phyloP scores from a whole-genome alignment of 2,329 filamentous ascomycete species.

The Pezicula radicicola region DNA sequence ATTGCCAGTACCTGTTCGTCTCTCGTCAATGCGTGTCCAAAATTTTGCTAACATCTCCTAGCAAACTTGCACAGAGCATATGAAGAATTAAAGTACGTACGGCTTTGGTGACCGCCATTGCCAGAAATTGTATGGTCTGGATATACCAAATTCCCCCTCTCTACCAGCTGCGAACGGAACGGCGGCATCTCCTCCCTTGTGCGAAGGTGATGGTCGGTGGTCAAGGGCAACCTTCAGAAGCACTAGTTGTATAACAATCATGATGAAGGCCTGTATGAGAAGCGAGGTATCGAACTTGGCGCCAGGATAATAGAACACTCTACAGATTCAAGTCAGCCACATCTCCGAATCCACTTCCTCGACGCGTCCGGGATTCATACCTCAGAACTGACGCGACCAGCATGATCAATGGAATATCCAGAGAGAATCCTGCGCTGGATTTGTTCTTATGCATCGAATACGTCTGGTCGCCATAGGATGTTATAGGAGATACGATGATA shows the following conservation, averaged over 20 bases:
- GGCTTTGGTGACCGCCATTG: slow-evolving; percentile 73
- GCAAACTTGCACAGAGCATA: too few species aligned
- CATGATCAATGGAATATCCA: slow-evolving; percentile 72
- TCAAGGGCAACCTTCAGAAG: slow-evolving; percentile 68
- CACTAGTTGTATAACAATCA: slow-evolving; percentile 60
- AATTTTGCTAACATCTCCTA: background rate
- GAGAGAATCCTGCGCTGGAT: slow-evolving; percentile 65
- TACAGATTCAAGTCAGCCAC: slow-evolving; percentile 26
- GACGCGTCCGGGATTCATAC: slow-evolving; percentile 33
- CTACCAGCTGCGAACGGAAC: slow-evolving; percentile 55
- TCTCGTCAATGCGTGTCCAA: background rate
- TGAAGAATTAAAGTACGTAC: slow-evolving; percentile 30
- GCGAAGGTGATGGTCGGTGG: slow-evolving; percentile 56
- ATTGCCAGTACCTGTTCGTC: slow-evolving; percentile 67
- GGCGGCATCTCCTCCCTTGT: slow-evolving; percentile 57
- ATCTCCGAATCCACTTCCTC: background rate
- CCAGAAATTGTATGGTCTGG: slow-evolving; percentile 76
- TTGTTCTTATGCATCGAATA: slow-evolving; percentile 61
- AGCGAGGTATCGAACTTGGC: slow-evolving; percentile 62
- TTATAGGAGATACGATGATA: slow-evolving; percentile 59
- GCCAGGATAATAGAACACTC: slow-evolving; percentile 69
- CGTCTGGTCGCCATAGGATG: slow-evolving; percentile 65
- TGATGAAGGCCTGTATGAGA: slow-evolving; percentile 62
- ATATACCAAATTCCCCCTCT: slow-evolving; percentile 31
- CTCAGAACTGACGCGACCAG: slow-evolving; percentile 64